phyloP scores from a whole-genome alignment of 139 green algal genomes.

The Monoraphidium neglectum region DNA sequence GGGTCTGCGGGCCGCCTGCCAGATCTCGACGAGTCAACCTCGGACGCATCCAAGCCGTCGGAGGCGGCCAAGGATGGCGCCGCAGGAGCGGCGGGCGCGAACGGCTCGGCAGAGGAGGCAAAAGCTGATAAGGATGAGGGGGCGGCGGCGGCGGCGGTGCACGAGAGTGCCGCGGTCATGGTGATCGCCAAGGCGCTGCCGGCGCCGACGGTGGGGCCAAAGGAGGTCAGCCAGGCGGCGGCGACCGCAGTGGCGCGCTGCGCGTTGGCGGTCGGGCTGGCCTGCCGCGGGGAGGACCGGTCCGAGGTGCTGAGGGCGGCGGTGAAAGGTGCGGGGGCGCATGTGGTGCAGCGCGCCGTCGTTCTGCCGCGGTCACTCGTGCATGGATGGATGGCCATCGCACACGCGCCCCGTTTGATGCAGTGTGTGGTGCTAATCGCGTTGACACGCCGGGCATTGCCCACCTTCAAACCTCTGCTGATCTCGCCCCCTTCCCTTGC shows the following conservation, averaged over 20 bases:
- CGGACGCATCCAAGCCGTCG: background rate
- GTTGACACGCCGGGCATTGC: constrained; percentile 2
- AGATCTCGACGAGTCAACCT: background rate
- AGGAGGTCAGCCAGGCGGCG: constrained; percentile 7
- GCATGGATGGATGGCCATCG: background rate
- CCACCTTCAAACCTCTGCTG: background rate
- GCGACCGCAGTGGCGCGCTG: constrained; percentile 1
- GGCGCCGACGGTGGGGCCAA: background rate
- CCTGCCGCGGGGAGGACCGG: background rate
- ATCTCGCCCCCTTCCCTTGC: background rate
- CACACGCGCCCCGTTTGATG: background rate
- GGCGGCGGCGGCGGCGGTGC: constrained; percentile 6
- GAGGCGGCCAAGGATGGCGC: background rate
- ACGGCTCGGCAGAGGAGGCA: background rate
- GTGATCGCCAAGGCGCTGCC: background rate
- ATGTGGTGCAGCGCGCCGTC: background rate
- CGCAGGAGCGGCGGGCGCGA: background rate
- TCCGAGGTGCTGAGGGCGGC: constrained; percentile 2
- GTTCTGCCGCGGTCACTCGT: background rate
- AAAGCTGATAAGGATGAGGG: background rate
- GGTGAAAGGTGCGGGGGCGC: constrained; percentile 4
- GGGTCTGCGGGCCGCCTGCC: constrained; percentile 35
- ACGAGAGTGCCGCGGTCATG: background rate
- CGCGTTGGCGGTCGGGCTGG: background rate
- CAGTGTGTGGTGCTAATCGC: background rate